Evolutionary conservation across 2,329 filamentous ascomycete species (phyloP).

Genomic region (Penicillium frequentans): DNA sequence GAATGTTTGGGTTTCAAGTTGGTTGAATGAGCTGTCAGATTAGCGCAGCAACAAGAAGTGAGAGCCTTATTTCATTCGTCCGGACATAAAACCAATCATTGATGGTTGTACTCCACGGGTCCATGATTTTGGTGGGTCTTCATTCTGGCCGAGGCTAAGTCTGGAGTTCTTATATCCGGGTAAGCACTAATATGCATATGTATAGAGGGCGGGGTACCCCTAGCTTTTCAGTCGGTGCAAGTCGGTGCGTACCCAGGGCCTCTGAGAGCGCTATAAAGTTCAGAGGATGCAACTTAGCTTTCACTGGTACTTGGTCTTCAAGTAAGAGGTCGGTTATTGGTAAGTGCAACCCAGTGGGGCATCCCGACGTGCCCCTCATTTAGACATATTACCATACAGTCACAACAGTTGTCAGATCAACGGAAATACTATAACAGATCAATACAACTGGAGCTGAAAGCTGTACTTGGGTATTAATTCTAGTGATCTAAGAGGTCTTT

Average conservation of each 20-base stretch:
- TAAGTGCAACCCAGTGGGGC: no score
- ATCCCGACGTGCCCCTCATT: no score
- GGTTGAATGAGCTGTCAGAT: not conserved
- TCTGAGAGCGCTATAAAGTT: no score
- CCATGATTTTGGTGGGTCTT: not conserved
- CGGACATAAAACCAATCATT: no score
- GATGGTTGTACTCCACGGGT: not conserved
- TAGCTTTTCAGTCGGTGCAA: no score
- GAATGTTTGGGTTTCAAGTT: not conserved
- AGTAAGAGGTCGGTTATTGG: no score
- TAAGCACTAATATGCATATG: not conserved
- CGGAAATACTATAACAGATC: not conserved
- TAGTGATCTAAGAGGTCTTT: not conserved
- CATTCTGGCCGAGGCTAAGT: not conserved
- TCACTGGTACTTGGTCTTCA: no score
- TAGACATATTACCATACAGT: not conserved
- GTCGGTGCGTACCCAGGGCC: no score
- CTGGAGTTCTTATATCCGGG: not conserved
- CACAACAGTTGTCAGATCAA: not conserved
- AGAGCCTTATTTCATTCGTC: not conserved
- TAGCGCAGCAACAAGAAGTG: not conserved
- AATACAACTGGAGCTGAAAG: no score
- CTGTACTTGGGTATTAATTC: not conserved
- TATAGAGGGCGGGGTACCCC: no score
- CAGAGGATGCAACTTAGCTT: no score